Evolutionary conservation across 192 early-diverging fungal species (phyloP), one percentile per base, ranked within the genome.

Genomic region (Podila clonocystis): DNA sequence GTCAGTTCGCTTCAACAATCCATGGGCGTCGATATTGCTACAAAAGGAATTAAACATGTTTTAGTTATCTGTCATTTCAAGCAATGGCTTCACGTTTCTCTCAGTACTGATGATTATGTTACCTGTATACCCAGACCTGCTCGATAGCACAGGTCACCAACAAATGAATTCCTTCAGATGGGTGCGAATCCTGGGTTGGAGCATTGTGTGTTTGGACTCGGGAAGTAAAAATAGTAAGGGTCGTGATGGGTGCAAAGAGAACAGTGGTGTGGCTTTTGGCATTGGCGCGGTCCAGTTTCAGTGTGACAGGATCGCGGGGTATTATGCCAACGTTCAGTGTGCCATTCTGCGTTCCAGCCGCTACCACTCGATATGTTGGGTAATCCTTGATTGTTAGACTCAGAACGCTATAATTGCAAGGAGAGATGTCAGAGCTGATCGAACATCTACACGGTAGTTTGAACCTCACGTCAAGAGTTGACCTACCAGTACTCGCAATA

Each of bases 101-200:
- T 61, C 17, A 0, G 1, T 20, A 4, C 13, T 69, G 20, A 57
- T 22, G 17, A n/a, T 36, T 24, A 4, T 1, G 13, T 58, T 83
- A 89, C 86, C 82, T 82, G 70, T 88, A 90, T 4, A 88, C 67
- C 61, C 83, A 83, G 8, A 80, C 89, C 55, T 85, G 84, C 65
- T 90, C 89, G 50, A 86, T 85, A 4, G 89, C 87, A 60, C 87
- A 87, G 9, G 89, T 90, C 12, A 90, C 85, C 15, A 90, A 65
- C 30, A 90, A 38, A 72, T 86, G 80, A 9, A 88, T 74, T 11
- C 83, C 80, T 19, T 63, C 52, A 31, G 82, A 68, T 24, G 58
- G 24, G 55, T 48, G 49, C 4, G 50, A 29, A n/a, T 67, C 62
- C 62, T 55, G 52, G 3, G 28, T 8, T 7, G 22, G 19, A 26